Base-by-base conservation (phyloP, 1,284 basidiomycete species). In the Termitomyces sp. region DNA sequence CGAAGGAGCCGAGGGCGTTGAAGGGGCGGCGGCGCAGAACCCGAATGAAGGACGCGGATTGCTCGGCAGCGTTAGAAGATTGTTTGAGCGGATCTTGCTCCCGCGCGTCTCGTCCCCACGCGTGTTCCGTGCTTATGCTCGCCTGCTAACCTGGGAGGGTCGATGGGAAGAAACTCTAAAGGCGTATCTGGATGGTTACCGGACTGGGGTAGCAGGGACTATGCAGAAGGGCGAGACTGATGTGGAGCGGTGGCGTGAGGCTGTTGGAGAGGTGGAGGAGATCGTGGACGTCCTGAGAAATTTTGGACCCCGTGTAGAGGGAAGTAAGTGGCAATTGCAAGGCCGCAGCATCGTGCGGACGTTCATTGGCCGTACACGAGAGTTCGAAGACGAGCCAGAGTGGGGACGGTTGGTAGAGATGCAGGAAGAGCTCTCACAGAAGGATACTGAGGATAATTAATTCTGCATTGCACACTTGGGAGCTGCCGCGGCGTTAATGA, bases 311-410 rank as follows among this genome's bases (percentile, higher is more conserved):
- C 80, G 83, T 52, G 80, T 80, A 34, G 72, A 76, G 39, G 52
- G 50, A 28, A 45, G 42, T 21, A 83, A 83, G 64, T 97, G 95
- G 93, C 78, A 76, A 66, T 81, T 91, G 66, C 92, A 96, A 70
- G 93, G 87, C 37, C 79, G 88, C 53, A 96, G 91, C 56, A 76
- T 98, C 53, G 81, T 98, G 50, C 77, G 95, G 65, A 88, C 86
- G 39, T 98, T 97, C 68, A 81, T 94, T 71, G 93, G 89, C 3
- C 75, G 86, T 48, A 84, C 85, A 57, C 82, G 74, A 66, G 88
- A 87, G 26, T 97, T 94, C 63, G 90, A 88, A 65, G 91, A 93
- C 53, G 90, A 96, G 68, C 78, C 82, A 1, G 93, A 93, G 70
- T 97, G 90, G 86, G 71, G 76, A 39, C 74, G 76, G 59, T 73